These are phyloP conservation scores for Saccharum hybrid DNA, from an alignment of 202 grass and related monocot genomes.

Conservation along the genomic window DNA sequence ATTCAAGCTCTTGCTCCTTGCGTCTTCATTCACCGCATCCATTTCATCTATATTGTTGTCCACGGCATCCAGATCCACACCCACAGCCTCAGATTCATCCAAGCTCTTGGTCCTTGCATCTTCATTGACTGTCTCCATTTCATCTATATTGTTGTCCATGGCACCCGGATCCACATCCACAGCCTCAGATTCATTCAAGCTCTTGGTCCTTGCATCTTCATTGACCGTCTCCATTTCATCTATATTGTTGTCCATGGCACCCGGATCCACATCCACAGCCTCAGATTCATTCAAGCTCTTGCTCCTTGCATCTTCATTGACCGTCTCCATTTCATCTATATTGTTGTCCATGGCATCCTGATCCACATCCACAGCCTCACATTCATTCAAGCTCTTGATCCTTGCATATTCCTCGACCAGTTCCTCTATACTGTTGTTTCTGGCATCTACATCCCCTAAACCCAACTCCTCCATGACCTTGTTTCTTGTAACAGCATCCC, in stretches of 20 bases:
- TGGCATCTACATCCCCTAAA: conserved; percentile 18
- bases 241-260: too few species aligned
- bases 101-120: conserved; percentile 28
- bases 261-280: not conserved
- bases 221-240: not conserved
- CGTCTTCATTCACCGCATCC: not conserved
- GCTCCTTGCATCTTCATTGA: conserved; percentile 20
- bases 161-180: not conserved
- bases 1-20: not conserved
- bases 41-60: not conserved
- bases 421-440: conserved; percentile 43
- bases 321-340: conserved; percentile 36
- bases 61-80: conserved; percentile 9
- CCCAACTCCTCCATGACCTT: conserved; percentile 2
- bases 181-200: conserved; percentile 26
- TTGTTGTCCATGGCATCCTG: conserved; percentile 32
- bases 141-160: not conserved
- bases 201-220: conserved; percentile 30
- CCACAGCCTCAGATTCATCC: conserved; percentile 17
- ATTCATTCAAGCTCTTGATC: conserved; percentile 38
- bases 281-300: conserved; percentile 36
- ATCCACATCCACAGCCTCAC: conserved; percentile 15
- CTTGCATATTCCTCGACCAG: conserved; percentile 31
- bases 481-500: not conserved
- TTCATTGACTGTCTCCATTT: not conserved